These are phyloP conservation scores for Coix lacrymajobi DNA, from an alignment of 176 grass and related monocot genomes.

Conservation along the genomic window DNA sequence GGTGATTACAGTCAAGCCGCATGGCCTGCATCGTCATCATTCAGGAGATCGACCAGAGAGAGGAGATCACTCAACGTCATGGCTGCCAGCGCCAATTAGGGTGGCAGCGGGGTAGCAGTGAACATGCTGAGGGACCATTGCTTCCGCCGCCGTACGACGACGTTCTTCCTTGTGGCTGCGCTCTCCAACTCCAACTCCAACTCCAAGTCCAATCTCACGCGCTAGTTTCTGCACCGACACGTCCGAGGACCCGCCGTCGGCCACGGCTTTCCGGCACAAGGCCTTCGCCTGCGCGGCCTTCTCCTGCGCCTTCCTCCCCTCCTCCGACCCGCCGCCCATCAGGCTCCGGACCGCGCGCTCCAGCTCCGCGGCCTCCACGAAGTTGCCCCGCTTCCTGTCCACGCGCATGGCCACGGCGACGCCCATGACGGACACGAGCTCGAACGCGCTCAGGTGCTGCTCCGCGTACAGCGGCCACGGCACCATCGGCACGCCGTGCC, in stretches of 20 bases:
- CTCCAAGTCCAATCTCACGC: background rate
- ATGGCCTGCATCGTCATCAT: too few species aligned
- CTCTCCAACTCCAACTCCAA: too few species aligned
- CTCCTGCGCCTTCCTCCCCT: slow-evolving; percentile 19
- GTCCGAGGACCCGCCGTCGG: background rate
- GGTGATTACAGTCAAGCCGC: too few species aligned
- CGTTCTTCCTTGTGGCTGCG: too few species aligned
- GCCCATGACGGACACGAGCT: slow-evolving; percentile 14
- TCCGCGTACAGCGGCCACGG: slow-evolving; percentile 47
- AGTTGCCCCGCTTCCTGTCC: slow-evolving; percentile 17
- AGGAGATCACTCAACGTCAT: too few species aligned
- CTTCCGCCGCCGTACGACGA: too few species aligned
- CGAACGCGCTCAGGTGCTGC: slow-evolving; percentile 56
- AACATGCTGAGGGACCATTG: too few species aligned
- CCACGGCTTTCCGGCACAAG: background rate
- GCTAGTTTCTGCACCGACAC: background rate
- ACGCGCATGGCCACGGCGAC: slow-evolving; percentile 13
- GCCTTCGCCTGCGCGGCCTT: slow-evolving; percentile 10
- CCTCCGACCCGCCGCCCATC: slow-evolving; percentile 4
- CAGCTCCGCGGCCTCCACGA: slow-evolving; percentile 31
- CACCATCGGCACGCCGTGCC: slow-evolving; percentile 39
- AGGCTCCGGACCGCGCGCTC: slow-evolving; percentile 21
- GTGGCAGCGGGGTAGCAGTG: too few species aligned
- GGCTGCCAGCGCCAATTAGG: too few species aligned
- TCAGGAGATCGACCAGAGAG: too few species aligned